phyloP scores from a whole-genome alignment of 2,329 filamentous ascomycete species.

The Colletotrichum acutatum region DNA sequence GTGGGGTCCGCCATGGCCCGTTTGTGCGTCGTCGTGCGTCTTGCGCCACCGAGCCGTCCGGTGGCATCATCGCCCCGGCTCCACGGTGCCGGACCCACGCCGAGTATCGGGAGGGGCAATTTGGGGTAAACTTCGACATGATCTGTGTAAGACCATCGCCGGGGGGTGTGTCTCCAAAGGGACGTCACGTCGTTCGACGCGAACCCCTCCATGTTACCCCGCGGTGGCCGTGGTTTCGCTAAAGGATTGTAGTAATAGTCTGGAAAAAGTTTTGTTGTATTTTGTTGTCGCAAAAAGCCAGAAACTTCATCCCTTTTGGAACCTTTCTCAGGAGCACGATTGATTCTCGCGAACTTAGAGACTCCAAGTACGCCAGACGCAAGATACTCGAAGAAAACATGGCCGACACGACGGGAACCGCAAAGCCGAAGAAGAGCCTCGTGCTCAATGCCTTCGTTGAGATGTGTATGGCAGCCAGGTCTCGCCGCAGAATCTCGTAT shows the following conservation, averaged over 20 bases:
- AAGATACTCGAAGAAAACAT: not conserved
- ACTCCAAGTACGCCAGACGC: not conserved
- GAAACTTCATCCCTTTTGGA: not conserved
- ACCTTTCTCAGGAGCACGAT: too few relatives aligned
- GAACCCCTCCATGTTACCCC: constrained; percentile 4
- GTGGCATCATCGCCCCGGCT: constrained; percentile 36
- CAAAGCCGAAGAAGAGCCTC: constrained; percentile 48
- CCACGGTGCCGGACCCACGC: constrained; percentile 31
- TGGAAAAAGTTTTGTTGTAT: not conserved
- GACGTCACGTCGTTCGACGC: not conserved
- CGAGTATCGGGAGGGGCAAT: constrained; percentile 33
- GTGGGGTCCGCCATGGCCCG: not conserved
- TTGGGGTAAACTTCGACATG: constrained; percentile 4
- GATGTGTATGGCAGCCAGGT: constrained; percentile 44
- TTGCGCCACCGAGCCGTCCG: constrained; percentile 33
- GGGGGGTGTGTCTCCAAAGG: constrained; percentile 12
- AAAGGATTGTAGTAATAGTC: not conserved
- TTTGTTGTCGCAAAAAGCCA: not conserved
- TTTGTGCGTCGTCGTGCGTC: constrained; percentile 24
- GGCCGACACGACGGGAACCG: constrained; percentile 17
- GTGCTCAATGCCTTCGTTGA: constrained; percentile 57
- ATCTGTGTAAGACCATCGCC: not conserved
- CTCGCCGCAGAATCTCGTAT: not conserved
- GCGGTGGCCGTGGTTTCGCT: not conserved
- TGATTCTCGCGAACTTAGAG: not conserved